phyloP scores from a whole-genome alignment of 345 rosid genomes.

The Jatropha curcas region DNA sequence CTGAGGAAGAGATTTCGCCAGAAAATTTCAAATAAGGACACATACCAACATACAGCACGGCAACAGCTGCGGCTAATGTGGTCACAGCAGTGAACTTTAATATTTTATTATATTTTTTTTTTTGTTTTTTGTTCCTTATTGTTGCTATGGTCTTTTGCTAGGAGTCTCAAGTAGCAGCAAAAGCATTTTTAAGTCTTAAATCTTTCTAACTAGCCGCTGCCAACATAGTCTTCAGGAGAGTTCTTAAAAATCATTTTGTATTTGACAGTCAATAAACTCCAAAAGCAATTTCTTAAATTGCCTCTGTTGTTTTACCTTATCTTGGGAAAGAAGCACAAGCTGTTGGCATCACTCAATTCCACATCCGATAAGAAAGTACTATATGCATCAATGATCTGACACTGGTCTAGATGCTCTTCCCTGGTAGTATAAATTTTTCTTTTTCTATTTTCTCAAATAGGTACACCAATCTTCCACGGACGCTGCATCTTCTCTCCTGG shows the following conservation, averaged over 20 bases:
- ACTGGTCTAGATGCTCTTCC: too few species aligned
- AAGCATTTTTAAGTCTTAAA: background rate
- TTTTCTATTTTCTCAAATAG: conserved; percentile 25
- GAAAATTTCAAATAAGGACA: background rate
- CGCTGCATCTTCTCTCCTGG: conserved; percentile 86
- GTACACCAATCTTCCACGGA: conserved; percentile 89
- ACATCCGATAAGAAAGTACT: too few species aligned
- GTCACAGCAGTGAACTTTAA: background rate
- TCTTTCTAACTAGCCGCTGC: background rate
- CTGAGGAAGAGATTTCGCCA: background rate
- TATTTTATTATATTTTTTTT: too few species aligned
- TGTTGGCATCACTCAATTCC: too few species aligned
- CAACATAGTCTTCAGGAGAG: background rate
- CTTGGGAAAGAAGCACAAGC: too few species aligned
- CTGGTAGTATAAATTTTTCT: too few species aligned
- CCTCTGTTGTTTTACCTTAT: too few species aligned
- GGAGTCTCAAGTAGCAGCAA: background rate
- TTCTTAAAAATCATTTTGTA: too few species aligned
- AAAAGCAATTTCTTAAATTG: background rate
- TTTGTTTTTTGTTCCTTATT: too few species aligned
- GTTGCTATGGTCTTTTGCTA: too few species aligned
- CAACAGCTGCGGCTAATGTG: background rate
- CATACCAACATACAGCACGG: background rate
- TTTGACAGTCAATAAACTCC: background rate
- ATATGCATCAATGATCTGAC: too few species aligned